These are phyloP conservation scores for Oryza brachyantha DNA, from an alignment of 176 grass and related monocot species.

Conservation along the genomic window DNA sequence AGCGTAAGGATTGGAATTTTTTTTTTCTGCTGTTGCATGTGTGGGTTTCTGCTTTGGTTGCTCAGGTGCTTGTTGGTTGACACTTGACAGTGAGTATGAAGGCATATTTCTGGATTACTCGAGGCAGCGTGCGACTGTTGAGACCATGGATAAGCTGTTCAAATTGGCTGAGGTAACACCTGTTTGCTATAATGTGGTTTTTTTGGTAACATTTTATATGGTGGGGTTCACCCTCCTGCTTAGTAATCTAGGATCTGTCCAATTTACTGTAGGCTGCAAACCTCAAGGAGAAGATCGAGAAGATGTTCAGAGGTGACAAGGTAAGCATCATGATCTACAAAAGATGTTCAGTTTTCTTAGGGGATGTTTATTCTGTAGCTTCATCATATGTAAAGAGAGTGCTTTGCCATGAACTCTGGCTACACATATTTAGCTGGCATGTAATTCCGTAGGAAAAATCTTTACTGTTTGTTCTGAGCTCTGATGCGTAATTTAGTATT, in stretches of 20 bases:
- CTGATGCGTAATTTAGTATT: not conserved
- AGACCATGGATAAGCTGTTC: constrained; percentile 82
- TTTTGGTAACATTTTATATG: not conserved
- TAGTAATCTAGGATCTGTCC: constrained; percentile 9
- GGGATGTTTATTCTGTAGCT: not conserved
- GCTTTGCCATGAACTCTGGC: not conserved
- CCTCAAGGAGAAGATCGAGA: constrained; percentile 83
- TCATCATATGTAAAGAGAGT: not conserved
- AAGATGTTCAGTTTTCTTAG: not conserved
- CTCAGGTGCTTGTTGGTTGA: constrained; percentile 21
- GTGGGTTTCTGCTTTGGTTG: not conserved
- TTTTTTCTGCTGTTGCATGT: not conserved
- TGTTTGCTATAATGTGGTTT: not conserved
- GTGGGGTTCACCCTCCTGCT: not conserved
- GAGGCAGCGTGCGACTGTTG: constrained; percentile 53
- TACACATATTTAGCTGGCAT: not conserved
- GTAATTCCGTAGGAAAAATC: not conserved
- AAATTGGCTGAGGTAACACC: constrained; percentile 60
- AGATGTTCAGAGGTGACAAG: constrained; percentile 76
- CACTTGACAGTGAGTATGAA: constrained; percentile 64
- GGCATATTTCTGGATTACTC: constrained; percentile 77
- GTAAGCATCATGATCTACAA: constrained; percentile 21
- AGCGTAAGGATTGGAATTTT: constrained; percentile 50
- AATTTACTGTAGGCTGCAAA: constrained; percentile 53
- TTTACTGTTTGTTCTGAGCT: not conserved